These are phyloP conservation scores for Penicillium cataractarum DNA, from an alignment of 495 filamentous ascomycete genomes.

Conservation along the genomic window DNA sequence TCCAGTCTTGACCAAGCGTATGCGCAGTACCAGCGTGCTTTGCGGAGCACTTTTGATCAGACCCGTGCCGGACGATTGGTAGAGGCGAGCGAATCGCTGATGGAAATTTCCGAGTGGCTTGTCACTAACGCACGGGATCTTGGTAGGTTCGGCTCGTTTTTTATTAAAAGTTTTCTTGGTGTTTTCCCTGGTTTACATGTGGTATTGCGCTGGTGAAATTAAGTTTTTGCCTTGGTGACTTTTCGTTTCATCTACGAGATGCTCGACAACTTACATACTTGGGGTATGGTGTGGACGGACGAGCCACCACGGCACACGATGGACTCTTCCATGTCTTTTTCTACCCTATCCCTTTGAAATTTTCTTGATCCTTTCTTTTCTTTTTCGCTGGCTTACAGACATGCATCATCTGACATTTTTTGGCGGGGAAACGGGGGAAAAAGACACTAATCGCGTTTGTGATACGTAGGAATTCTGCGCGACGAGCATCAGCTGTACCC, in stretches of 20 bases:
- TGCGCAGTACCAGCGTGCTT: slow-evolving; percentile 68
- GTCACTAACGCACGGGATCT: slow-evolving; percentile 78
- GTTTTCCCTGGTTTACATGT: slow-evolving; percentile 18
- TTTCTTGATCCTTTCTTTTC: neutral
- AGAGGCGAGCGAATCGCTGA: slow-evolving; percentile 71
- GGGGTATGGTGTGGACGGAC: neutral
- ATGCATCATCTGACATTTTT: slow-evolving; percentile 24
- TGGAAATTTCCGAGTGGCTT: slow-evolving; percentile 84
- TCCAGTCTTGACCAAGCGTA: slow-evolving; percentile 65
- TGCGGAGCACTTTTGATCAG: slow-evolving; percentile 76
- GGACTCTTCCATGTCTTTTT: neutral
- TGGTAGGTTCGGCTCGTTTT: slow-evolving; percentile 62
- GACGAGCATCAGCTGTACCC: slow-evolving; percentile 74
- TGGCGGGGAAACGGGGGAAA: neutral
- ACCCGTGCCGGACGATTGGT: slow-evolving; percentile 72
- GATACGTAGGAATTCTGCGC: slow-evolving; percentile 61
- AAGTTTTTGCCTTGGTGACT: neutral
- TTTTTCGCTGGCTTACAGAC: neutral
- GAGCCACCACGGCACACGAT: neutral
- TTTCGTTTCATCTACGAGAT: neutral
- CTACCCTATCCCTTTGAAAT: neutral
- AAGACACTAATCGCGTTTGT: slow-evolving; percentile 34
- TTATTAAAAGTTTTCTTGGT: slow-evolving; percentile 11
- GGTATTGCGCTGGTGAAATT: slow-evolving; percentile 17
- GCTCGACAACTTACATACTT: neutral